Percentiles rank a stretch among this genome's conserved stretches.
phyloP scores from a whole-genome alignment of 495 filamentous ascomycete species.

The Parathielavia hyrcaniae region DNA sequence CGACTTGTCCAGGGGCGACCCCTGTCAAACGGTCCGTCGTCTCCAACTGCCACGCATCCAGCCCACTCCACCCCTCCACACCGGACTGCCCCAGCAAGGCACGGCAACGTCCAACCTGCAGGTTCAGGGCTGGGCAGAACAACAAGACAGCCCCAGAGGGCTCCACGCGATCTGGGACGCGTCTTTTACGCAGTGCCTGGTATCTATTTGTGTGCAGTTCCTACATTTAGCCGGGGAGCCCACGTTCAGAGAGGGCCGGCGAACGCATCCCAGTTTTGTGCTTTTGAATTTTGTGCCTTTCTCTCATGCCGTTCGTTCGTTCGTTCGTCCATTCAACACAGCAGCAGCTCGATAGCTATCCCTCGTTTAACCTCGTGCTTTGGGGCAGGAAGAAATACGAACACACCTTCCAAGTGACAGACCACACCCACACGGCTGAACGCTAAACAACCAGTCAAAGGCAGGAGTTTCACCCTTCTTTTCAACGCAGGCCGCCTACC shows the following conservation, averaged over 20 bases:
- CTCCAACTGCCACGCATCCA: slow-evolving; percentile 1
- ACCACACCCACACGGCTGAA: not conserved
- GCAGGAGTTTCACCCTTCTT: not conserved
- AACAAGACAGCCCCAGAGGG: slow-evolving; percentile 17
- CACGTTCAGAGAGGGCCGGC: slow-evolving; percentile 9
- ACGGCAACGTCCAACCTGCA: slow-evolving; percentile 21
- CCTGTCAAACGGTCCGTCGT: not conserved
- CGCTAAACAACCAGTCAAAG: not conserved
- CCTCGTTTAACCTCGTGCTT: not conserved
- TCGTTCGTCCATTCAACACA: not conserved
- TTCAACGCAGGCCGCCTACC: not conserved
- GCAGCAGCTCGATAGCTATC: not conserved
- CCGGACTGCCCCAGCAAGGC: slow-evolving; percentile 15
- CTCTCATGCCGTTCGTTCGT: not conserved
- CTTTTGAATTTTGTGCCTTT: slow-evolving; percentile 8
- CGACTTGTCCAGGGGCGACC: not conserved
- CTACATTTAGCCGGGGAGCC: slow-evolving; percentile 28
- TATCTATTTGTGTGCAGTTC: slow-evolving; percentile 9
- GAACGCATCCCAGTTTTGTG: slow-evolving; percentile 13
- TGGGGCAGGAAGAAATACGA: not conserved
- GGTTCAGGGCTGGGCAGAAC: slow-evolving; percentile 19
- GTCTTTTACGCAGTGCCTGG: slow-evolving; percentile 8
- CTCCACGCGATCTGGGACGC: slow-evolving; percentile 25
- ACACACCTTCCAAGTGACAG: not conserved
- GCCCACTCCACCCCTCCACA: not conserved